Percentiles rank a stretch among this genome's conserved stretches.
phyloP scores from a whole-genome alignment of 2,329 filamentous ascomycete species.

The Coniochaeta sp. region DNA sequence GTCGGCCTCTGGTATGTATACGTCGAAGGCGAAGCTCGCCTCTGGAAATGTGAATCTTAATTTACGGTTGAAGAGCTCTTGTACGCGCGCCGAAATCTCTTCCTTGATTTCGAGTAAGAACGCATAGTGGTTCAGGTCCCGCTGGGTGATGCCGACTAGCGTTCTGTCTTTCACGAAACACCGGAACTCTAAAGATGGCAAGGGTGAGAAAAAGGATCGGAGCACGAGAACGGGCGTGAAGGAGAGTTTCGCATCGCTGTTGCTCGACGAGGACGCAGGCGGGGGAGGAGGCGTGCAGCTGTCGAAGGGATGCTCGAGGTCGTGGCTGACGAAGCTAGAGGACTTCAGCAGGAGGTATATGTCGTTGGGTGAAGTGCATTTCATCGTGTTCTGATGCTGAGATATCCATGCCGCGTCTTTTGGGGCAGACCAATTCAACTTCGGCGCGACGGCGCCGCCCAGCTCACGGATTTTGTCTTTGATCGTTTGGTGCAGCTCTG shows the following conservation, averaged over 20 bases:
- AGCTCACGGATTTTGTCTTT: slow-evolving; percentile 71
- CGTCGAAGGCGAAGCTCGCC: slow-evolving; percentile 78
- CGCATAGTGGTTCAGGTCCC: slow-evolving; percentile 83
- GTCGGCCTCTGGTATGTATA: slow-evolving; percentile 70
- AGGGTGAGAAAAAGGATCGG: slow-evolving; percentile 79
- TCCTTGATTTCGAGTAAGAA: slow-evolving; percentile 63
- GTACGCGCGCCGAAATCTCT: slow-evolving; percentile 60
- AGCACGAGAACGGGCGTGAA: slow-evolving; percentile 78
- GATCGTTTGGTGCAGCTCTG: slow-evolving; percentile 70
- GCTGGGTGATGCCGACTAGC: slow-evolving; percentile 77
- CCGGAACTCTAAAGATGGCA: slow-evolving; percentile 87
- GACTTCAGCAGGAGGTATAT: slow-evolving; percentile 91
- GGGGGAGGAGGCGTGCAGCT: slow-evolving; percentile 45
- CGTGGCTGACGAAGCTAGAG: slow-evolving; percentile 90
- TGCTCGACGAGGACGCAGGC: slow-evolving; percentile 24
- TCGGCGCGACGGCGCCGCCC: slow-evolving; percentile 80
- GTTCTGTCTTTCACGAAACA: slow-evolving; percentile 84
- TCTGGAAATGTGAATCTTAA: slow-evolving; percentile 77
- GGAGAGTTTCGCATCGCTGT: slow-evolving; percentile 22
- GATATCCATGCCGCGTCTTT: slow-evolving; percentile 95
- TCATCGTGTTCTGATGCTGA: slow-evolving; percentile 77
- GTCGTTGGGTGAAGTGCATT: slow-evolving; percentile 82
- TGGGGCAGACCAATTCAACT: slow-evolving; percentile 94
- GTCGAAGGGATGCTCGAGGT: slow-evolving; percentile 88
- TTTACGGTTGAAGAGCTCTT: slow-evolving; percentile 68